Evolutionary conservation across 2,329 filamentous ascomycete genomes (phyloP).

Genomic region (Curvularia sp.): DNA sequence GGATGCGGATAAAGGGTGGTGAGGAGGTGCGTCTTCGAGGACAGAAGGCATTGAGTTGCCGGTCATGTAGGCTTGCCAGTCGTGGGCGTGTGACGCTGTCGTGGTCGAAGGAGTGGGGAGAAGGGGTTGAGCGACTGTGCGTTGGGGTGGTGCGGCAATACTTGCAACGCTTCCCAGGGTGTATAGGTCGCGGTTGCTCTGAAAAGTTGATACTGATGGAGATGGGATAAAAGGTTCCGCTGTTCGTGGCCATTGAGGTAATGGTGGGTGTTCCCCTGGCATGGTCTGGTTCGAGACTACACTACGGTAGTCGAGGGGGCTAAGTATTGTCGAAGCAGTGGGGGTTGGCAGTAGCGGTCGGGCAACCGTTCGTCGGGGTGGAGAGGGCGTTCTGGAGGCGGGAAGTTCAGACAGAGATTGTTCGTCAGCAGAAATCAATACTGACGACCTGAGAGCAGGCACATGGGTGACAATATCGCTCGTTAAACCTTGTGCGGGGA

Average conservation of each 20-base stretch:
- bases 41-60: constrained; percentile 46
- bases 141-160: constrained; percentile 19
- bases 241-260: constrained; percentile 30
- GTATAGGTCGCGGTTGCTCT: constrained; percentile 30
- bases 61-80: constrained; percentile 32
- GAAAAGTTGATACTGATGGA: constrained; percentile 40
- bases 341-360: constrained; percentile 45
- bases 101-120: constrained; percentile 45
- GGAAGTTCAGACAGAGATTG: constrained; percentile 32
- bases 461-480: constrained; percentile 44
- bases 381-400: constrained; percentile 21
- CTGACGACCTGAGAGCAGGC: constrained; percentile 33
- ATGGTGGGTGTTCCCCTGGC: constrained; percentile 31
- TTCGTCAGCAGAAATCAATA: constrained; percentile 24
- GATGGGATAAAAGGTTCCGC: constrained; percentile 44
- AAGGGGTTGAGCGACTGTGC: constrained; percentile 35
- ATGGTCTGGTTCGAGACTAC: constrained; percentile 35
- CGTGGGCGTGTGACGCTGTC: constrained; percentile 33
- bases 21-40: constrained; percentile 32
- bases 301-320: constrained; percentile 32
- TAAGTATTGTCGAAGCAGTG: constrained; percentile 39
- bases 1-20: constrained; percentile 18
- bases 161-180: constrained; percentile 7
- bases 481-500: constrained; percentile 18
- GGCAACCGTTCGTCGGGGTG: constrained; percentile 35